Conservation (phyloP, 2,329 filamentous ascomycete species). For the Apiospora sp. region DNA sequence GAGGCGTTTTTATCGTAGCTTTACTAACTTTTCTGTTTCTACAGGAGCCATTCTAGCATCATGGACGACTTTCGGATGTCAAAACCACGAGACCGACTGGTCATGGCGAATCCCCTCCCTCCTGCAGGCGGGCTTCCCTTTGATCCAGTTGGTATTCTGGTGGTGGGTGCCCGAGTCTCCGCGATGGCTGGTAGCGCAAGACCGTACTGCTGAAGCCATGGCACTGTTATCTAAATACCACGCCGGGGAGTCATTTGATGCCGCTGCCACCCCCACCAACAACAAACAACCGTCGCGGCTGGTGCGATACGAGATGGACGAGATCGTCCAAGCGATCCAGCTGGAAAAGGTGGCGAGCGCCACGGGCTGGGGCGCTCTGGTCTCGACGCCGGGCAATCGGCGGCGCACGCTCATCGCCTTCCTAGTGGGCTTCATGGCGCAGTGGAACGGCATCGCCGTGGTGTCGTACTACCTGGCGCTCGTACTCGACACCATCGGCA, state of each 20-base stretch:
- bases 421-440: constrained; percentile 62
- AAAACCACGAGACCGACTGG: constrained; percentile 28
- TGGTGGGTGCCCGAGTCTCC: constrained; percentile 53
- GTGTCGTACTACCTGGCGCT: constrained; percentile 46
- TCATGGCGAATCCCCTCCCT: constrained; percentile 55
- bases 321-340: constrained; percentile 52
- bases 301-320: constrained; percentile 49
- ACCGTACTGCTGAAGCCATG: constrained; percentile 45
- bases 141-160: constrained; percentile 44
- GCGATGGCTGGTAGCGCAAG: constrained; percentile 51
- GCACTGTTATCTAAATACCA: constrained; percentile 41
- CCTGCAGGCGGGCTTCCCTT: constrained; percentile 51
- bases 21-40: not conserved
- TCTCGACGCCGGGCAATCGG: constrained; percentile 60
- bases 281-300: constrained; percentile 40
- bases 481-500: constrained; percentile 44
- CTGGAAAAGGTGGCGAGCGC: constrained; percentile 54
- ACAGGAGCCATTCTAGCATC: constrained; percentile 32
- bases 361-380: constrained; percentile 54
- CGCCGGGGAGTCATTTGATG: constrained; percentile 32
- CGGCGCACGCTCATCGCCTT: constrained; percentile 62
- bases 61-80: constrained; percentile 33
- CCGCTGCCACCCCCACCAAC: constrained; percentile 45
- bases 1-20: constrained; percentile 15
- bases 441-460: constrained; percentile 51